These are phyloP conservation scores for Talaromyces sp. DNA, from an alignment of 2,329 filamentous ascomycete species.

Conservation along the genomic window DNA sequence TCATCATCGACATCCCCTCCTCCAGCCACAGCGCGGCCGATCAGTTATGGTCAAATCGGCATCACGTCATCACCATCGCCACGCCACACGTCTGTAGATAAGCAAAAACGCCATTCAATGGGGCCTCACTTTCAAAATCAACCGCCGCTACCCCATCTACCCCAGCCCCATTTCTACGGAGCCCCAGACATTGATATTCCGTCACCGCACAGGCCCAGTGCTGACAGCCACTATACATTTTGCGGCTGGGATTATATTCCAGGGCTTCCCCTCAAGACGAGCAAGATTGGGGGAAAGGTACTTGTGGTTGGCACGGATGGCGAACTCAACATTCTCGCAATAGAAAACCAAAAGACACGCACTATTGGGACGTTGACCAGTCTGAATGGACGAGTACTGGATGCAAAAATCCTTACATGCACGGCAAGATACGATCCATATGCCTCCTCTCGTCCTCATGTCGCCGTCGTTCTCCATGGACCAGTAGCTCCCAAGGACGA, in stretches of 20 bases:
- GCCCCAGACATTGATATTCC: conserved; percentile 65
- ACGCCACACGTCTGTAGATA: conserved; percentile 32
- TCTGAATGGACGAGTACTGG: conserved; percentile 70
- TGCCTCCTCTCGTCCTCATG: conserved; percentile 60
- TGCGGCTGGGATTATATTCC: conserved; percentile 73
- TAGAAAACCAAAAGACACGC: conserved; percentile 67
- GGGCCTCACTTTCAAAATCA: conserved; percentile 30
- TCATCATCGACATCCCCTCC: conserved; percentile 41
- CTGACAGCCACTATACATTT: conserved; percentile 61
- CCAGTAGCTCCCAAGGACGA: conserved; percentile 54
- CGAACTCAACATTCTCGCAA: conserved; percentile 67
- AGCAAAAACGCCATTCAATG: conserved; percentile 34
- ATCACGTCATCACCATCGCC: conserved; percentile 24
- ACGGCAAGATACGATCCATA: conserved; percentile 49
- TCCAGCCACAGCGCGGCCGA: conserved; percentile 32
- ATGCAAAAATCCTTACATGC: conserved; percentile 78
- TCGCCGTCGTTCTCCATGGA: conserved; percentile 76
- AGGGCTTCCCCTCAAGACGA: conserved; percentile 38
- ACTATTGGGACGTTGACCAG: conserved; percentile 67
- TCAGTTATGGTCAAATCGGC: conserved; percentile 36
- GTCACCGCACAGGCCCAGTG: conserved; percentile 16
- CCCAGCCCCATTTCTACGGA: conserved; percentile 72
- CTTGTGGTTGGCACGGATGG: conserved; percentile 78
- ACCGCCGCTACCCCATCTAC: conserved; percentile 63
- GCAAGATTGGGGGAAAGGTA: conserved; percentile 49